Conservation (phyloP, 2,329 filamentous ascomycete genomes). For the Alternaria postmessia region DNA sequence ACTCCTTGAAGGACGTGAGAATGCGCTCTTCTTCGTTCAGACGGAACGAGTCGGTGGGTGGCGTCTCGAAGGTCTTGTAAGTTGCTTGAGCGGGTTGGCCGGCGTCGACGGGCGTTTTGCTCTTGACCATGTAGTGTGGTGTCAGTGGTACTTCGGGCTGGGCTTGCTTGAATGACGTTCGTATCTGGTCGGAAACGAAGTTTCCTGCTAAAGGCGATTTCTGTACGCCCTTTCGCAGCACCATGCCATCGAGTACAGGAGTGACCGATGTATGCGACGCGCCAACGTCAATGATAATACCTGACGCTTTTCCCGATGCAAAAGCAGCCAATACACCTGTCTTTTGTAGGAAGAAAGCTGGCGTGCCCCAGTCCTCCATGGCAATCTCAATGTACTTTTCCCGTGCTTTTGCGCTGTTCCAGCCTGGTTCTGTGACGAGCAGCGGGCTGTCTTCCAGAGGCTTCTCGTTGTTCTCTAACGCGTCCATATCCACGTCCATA, state of each 20-base stretch:
- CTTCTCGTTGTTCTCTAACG: conserved; percentile 71
- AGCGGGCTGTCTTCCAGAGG: conserved; percentile 88
- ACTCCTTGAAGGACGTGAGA: conserved; percentile 96
- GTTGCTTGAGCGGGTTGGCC: conserved; percentile 79
- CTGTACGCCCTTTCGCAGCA: conserved; percentile 85
- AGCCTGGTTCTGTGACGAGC: conserved; percentile 91
- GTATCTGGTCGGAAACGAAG: conserved; percentile 89
- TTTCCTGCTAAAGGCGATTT: conserved; percentile 86
- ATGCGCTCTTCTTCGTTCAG: conserved; percentile 90
- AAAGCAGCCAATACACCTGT: conserved; percentile 92
- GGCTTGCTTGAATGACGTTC: conserved; percentile 74
- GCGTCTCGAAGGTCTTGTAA: conserved; percentile 72
- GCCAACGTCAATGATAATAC: conserved; percentile 90
- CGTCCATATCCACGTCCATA: conserved; percentile 63
- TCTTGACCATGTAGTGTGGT: conserved; percentile 86
- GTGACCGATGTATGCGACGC: conserved; percentile 88
- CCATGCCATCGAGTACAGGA: conserved; percentile 92
- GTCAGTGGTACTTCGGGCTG: conserved; percentile 76
- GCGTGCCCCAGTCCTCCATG: conserved; percentile 96
- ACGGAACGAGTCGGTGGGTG: conserved; percentile 75
- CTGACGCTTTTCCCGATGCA: conserved; percentile 90
- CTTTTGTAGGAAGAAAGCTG: conserved; percentile 91
- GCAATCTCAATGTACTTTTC: conserved; percentile 96
- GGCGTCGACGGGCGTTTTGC: conserved; percentile 88
- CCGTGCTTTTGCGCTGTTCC: conserved; percentile 86